Percentiles rank a stretch among this genome's conserved stretches.
Conservation (phyloP, 176 grass and related monocot genomes). For the Rhipidocladum racemiflorum region DNA sequence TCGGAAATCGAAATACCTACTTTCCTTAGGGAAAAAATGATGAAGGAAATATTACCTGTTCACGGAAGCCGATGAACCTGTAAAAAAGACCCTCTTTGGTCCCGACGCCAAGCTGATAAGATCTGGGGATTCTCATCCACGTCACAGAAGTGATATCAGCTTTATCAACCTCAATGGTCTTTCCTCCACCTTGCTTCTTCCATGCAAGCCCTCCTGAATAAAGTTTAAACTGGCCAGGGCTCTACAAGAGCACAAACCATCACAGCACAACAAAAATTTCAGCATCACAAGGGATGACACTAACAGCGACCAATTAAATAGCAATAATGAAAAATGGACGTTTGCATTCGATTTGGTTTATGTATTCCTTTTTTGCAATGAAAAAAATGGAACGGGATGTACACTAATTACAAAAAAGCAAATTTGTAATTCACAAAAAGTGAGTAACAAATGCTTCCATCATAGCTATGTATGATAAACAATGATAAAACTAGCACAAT, state of each 20-base stretch:
- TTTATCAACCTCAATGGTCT: slow-evolving; percentile 70
- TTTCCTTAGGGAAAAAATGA: not conserved
- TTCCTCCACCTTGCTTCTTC: slow-evolving; percentile 88
- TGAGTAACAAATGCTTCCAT: not conserved
- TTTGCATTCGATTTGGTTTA: not conserved
- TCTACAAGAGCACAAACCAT: slow-evolving; percentile 44
- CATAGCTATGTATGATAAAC: not conserved
- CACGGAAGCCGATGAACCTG: slow-evolving; percentile 76
- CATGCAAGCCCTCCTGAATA: slow-evolving; percentile 65
- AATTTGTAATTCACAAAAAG: not conserved
- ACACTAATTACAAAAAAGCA: not conserved
- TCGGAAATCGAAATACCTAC: slow-evolving; percentile 12
- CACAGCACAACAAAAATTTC: slow-evolving; percentile 8
- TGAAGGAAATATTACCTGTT: slow-evolving; percentile 47
- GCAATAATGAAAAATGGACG: not conserved
- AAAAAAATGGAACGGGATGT: not conserved
- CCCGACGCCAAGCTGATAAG: slow-evolving; percentile 70
- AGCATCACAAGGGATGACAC: not conserved
- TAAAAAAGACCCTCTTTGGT: slow-evolving; percentile 71
- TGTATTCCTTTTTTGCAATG: slow-evolving; percentile 7
- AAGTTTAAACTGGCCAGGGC: slow-evolving; percentile 76
- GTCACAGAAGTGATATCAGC: slow-evolving; percentile 56
- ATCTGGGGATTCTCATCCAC: slow-evolving; percentile 74
- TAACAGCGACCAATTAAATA: not conserved
- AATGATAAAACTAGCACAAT: not conserved